Conservation (phyloP, 371 early-diverging fungal species). For the Mucor sp. region DNA sequence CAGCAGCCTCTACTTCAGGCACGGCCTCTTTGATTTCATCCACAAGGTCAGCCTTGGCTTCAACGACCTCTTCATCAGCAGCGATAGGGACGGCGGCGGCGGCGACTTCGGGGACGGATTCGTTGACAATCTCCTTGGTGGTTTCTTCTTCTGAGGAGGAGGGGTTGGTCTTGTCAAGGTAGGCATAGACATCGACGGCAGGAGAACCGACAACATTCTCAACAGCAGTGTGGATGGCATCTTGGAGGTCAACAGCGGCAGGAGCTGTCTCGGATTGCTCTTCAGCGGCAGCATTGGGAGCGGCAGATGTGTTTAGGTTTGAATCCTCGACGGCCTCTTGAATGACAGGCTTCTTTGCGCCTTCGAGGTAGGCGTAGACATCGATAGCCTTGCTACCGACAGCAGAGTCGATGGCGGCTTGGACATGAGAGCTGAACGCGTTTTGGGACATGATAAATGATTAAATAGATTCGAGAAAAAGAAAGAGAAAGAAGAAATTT, state of each 20-base stretch:
- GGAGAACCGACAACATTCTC: constrained; percentile 17
- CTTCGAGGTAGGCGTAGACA: constrained; percentile 27
- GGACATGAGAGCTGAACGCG: constrained; percentile 21
- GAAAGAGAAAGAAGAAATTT: constrained; percentile 8
- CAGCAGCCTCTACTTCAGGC: constrained; percentile 10
- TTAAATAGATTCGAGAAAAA: constrained; percentile 5
- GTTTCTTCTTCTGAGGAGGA: neutral
- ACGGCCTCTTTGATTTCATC: constrained; percentile 14
- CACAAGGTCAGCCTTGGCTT: constrained; percentile 5
- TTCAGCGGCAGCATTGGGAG: neutral
- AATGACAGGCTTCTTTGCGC: constrained; percentile 3
- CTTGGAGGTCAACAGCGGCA: constrained; percentile 12
- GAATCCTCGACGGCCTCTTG: constrained; percentile 3
- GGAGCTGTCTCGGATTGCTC: neutral
- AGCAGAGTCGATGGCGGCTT: constrained; percentile 34
- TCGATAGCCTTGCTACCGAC: constrained; percentile 28
- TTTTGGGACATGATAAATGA: constrained; percentile 17
- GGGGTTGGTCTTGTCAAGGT: neutral
- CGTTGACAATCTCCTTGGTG: neutral
- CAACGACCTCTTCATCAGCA: constrained; percentile 1
- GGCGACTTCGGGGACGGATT: constrained; percentile 4
- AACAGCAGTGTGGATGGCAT: constrained; percentile 17
- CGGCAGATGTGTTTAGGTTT: neutral
- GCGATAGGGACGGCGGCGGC: neutral
- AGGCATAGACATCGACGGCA: constrained; percentile 8